phyloP scores from a whole-genome alignment of 2,329 filamentous ascomycete genomes.

The Curvularia lunata region DNA sequence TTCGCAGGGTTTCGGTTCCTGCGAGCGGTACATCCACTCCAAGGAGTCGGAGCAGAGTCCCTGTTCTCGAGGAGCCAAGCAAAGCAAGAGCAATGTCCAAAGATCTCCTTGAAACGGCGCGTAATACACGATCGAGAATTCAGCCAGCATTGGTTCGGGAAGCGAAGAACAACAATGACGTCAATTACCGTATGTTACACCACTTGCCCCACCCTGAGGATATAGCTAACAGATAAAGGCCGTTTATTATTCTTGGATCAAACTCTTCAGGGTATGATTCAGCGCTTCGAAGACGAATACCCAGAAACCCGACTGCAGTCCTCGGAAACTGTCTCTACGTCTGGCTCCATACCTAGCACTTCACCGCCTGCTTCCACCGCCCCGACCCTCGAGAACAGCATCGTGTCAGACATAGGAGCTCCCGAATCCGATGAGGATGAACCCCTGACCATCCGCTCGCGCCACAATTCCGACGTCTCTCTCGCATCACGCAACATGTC shows the following conservation, averaged over 20 bases:
- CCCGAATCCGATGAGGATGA: conserved; percentile 52
- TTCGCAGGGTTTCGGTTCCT: conserved; percentile 49
- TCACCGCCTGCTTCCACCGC: conserved; percentile 39
- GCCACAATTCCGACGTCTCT: conserved; percentile 70
- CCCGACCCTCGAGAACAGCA: conserved; percentile 39
- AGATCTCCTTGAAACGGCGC: conserved; percentile 82
- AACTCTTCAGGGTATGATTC: conserved; percentile 89
- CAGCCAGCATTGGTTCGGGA: conserved; percentile 84
- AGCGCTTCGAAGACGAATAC: conserved; percentile 94
- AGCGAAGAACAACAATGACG: conserved; percentile 71
- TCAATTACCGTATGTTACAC: conserved; percentile 73
- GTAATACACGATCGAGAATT: conserved; percentile 83
- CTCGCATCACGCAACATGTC: conserved; percentile 69
- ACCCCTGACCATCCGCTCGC: conserved; percentile 57
- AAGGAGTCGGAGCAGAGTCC: conserved; percentile 43
- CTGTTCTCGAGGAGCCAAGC: conserved; percentile 28
- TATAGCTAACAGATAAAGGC: conserved; percentile 54
- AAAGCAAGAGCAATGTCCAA: conserved; percentile 81
- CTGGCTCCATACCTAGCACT: conserved; percentile 42
- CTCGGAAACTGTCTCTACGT: conserved; percentile 35
- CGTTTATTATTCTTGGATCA: conserved; percentile 85
- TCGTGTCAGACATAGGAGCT: conserved; percentile 29
- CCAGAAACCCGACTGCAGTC: conserved; percentile 75
- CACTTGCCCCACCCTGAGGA: background rate
- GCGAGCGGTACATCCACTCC: conserved; percentile 62